phyloP scores from a whole-genome alignment of 2,329 filamentous ascomycete genomes.

The Aspergillus brasiliensis region DNA sequence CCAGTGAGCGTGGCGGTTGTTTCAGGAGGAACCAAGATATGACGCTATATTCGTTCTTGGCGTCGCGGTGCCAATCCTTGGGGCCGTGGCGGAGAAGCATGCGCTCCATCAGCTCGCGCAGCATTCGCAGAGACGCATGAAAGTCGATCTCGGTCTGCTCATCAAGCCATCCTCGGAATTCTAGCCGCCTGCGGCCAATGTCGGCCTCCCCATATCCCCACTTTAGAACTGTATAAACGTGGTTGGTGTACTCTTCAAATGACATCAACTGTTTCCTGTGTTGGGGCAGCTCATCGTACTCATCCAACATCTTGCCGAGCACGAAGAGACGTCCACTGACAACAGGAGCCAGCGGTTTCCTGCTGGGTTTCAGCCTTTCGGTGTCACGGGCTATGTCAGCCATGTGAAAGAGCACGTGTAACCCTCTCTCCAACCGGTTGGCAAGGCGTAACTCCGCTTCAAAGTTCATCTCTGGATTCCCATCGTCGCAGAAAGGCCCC shows the following conservation, averaged over 20 bases:
- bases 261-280: slow-evolving; percentile 14
- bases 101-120: slow-evolving; percentile 31
- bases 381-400: slow-evolving; percentile 27
- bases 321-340: slow-evolving; percentile 21
- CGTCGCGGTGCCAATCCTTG: slow-evolving; percentile 29
- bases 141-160: slow-evolving; percentile 29
- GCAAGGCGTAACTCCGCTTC: slow-evolving; percentile 29
- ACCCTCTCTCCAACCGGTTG: slow-evolving; percentile 28
- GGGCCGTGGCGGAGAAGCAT: slow-evolving; percentile 34
- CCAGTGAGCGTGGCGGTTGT: slow-evolving; percentile 27
- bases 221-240: slow-evolving; percentile 27
- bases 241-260: slow-evolving; percentile 25
- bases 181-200: slow-evolving; percentile 26
- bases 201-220: slow-evolving; percentile 28
- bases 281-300: slow-evolving; percentile 23
- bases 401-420: slow-evolving; percentile 34
- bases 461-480: slow-evolving; percentile 27
- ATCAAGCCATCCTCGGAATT: slow-evolving; percentile 27
- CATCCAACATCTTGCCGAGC: slow-evolving; percentile 20
- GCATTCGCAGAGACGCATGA: slow-evolving; percentile 31
- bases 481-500: slow-evolving; percentile 29
- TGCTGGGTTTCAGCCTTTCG: slow-evolving; percentile 15
- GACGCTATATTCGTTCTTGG: slow-evolving; percentile 28
- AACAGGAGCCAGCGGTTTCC: slow-evolving; percentile 14
- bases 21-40: slow-evolving; percentile 33